Base-by-base conservation (phyloP, 306 rosid genomes). In the Fragaria vesca region DNA sequence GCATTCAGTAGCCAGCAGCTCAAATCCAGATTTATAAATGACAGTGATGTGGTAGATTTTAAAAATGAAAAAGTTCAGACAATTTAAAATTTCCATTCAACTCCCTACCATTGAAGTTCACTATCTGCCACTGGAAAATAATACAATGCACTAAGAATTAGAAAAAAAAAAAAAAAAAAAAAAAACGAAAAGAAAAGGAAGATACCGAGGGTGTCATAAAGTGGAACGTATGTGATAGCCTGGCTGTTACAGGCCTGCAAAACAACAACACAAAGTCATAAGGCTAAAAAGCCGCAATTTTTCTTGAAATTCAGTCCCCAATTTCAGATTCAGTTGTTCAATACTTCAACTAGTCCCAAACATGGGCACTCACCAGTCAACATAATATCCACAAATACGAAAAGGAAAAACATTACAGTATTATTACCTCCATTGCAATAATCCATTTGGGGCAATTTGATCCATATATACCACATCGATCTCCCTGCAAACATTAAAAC, bases 361-460 rank as follows among this genome's bases (percentile, higher is more conserved):
- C 8, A n/a, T 57, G 62, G 62, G 30, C 30, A 5, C 34, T n/a
- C 50, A 7, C 11, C 24, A 20, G 2, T 24, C 24, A n/a, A 9
- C 20, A 52, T 72, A 26, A 15, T 12, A 28, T 6, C 36, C 34
- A 74, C 8, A 11, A 38, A 52, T 17, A 43, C 15, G 24, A 28
- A 52, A n/a, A 8, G 9, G 45, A 73, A 12, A 18, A 12, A 51
- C 17, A 61, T 26, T 1, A 71, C 60, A 65, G 34, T 34, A 24
- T 48, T 36, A 16, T 51, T 82, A 93, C 98, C 98, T 91, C 97
- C 97, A 93, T 91, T 82, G 97, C 86, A 71, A 87, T 89, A 50
- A 93, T 77, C 98, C 98, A 93, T 76, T 88, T 89, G 12, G 98
- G 92, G 60, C 93, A 91, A 73, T 93, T 93, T 60, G 97, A 83